Evolutionary conservation across 306 rosid genomes (phyloP), one percentile per base, ranked within the genome.

Genomic region (Crotalaria pallida): DNA sequence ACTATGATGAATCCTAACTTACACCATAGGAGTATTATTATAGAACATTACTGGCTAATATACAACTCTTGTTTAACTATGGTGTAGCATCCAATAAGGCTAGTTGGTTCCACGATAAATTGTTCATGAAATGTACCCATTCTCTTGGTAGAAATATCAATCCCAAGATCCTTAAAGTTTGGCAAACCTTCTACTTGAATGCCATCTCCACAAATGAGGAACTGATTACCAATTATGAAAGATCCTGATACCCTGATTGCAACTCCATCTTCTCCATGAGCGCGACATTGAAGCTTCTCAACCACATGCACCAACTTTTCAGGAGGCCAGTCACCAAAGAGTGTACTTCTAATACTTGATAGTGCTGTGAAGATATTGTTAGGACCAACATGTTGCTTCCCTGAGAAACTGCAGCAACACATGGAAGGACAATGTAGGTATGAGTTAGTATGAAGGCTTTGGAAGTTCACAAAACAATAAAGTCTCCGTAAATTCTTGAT

Each of bases 181-280:
- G 96, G 89, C 80, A 90, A 69, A 23, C 97, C 98, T 77, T 94
- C 98, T 33, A 87, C 96, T 76, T 94, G 98, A 73, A 88, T 77
- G 12, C 98, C 98, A 27, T 94, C 98, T 78, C 98, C 98, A 77
- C 96, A 94, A 74, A 94, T 88, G 51, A 94, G 96, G 79, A 93
- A 93, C 67, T 90, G 98, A 53, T 93, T 93, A 40, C 98, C 97
- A 47, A 87, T 27, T 40, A 94, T 85, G 43, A 94, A 90, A 23
- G 96, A 90, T 67, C 98, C 98, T 0, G 96, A 90, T 3, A 94
- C 94, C 75, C 98, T 84, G 57, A 94, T 90, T 50, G 98, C 96
- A 43, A 94, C 82, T 58, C 96, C 96, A 23, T 86, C 96, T 69
- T 66, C 84, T 23, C 91, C 88, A 5, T 90, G 85, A 34, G 91